Evolutionary conservation across 306 rosid species (phyloP).

Genomic region (Parietaria judaica): DNA sequence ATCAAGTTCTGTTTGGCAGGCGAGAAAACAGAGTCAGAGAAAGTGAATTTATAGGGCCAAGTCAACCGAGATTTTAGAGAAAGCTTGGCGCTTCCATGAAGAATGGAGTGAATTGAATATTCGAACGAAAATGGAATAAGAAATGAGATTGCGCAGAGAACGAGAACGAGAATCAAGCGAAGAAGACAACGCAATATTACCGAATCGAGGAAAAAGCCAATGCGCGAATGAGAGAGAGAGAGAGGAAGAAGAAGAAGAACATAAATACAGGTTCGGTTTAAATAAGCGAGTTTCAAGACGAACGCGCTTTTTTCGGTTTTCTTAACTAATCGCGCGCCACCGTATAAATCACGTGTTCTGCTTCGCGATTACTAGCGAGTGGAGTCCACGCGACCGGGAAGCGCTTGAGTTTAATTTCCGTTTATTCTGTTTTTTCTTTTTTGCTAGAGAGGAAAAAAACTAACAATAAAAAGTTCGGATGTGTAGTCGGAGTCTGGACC

Average conservation of each 20-base stretch:
- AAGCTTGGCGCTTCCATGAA: conserved; percentile 12
- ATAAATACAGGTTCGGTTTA: conserved; percentile 19
- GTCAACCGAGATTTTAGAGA: conserved; percentile 4
- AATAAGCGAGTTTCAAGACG: conserved; percentile 29
- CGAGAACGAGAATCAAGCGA: conserved; percentile 14
- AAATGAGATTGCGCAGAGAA: conserved; percentile 14
- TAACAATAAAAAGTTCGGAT: neutral
- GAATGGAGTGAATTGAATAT: too few species aligned
- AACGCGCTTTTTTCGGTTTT: conserved; percentile 1
- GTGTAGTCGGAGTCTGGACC: neutral
- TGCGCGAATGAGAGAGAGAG: conserved; percentile 16
- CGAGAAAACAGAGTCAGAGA: conserved; percentile 14
- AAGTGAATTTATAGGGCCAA: neutral
- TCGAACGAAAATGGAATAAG: conserved; percentile 7
- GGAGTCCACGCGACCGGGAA: neutral
- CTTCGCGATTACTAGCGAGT: neutral
- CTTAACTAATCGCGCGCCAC: neutral
- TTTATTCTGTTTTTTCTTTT: neutral
- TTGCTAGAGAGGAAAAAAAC: neutral
- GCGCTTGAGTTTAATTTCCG: neutral
- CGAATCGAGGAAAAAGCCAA: conserved; percentile 18
- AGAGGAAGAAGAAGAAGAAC: neutral
- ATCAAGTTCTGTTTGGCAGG: conserved; percentile 19
- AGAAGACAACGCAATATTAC: conserved; percentile 9
- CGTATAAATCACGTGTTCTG: neutral